phyloP scores from a whole-genome alignment of 495 filamentous ascomycete genomes.

The Aspergillus cavernicola region DNA sequence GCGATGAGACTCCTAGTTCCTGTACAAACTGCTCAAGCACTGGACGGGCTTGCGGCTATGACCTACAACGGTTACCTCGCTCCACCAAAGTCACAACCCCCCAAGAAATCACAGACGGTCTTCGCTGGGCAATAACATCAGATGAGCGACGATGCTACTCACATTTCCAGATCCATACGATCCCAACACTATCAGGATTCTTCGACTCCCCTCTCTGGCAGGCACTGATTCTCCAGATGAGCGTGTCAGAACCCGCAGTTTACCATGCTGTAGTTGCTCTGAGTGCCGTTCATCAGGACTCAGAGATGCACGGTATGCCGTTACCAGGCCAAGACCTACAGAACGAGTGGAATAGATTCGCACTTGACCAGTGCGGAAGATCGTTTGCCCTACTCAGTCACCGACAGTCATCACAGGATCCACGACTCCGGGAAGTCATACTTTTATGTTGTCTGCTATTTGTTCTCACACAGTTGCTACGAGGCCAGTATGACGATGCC shows the following conservation, averaged over 20 bases:
- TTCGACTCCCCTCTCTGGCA: slow-evolving; percentile 24
- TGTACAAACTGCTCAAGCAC: background rate
- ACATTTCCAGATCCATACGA: slow-evolving; percentile 18
- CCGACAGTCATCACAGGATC: slow-evolving; percentile 19
- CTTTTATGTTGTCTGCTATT: slow-evolving; percentile 24
- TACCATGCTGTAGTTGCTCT: slow-evolving; percentile 25
- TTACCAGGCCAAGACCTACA: slow-evolving; percentile 16
- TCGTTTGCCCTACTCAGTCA: slow-evolving; percentile 11
- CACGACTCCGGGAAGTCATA: slow-evolving; percentile 12
- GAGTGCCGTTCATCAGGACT: slow-evolving; percentile 21
- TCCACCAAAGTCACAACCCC: background rate
- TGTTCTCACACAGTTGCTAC: slow-evolving; percentile 16
- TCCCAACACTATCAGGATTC: slow-evolving; percentile 14
- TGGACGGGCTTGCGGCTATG: background rate
- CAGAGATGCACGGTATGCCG: slow-evolving; percentile 13
- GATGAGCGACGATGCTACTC: slow-evolving; percentile 27
- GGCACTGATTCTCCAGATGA: slow-evolving; percentile 15
- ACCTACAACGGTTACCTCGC: background rate
- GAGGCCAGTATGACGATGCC: slow-evolving; percentile 16
- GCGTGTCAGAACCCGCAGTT: slow-evolving; percentile 20
- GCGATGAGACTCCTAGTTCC: background rate
- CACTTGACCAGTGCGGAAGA: slow-evolving; percentile 19
- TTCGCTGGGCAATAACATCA: slow-evolving; percentile 18
- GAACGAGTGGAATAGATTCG: slow-evolving; percentile 17
- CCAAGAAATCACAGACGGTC: background rate